Percentiles rank a stretch among this genome's conserved stretches.
These are phyloP conservation scores for Trichoderma sp. DNA, from an alignment of 2,329 filamentous ascomycete genomes.

Conservation along the genomic window DNA sequence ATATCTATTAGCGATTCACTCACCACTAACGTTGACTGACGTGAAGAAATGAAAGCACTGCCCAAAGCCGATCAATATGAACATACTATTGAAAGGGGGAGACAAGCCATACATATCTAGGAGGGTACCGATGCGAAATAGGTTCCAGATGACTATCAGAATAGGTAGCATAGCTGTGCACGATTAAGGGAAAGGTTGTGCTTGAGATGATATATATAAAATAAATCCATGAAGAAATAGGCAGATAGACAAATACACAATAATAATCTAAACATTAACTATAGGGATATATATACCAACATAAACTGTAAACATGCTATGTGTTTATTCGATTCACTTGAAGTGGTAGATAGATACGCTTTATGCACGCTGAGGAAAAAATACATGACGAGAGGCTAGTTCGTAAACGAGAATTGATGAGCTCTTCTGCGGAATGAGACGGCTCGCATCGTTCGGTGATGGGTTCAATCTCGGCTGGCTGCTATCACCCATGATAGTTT, in stretches of 20 bases:
- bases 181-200: neutral
- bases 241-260: neutral
- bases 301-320: neutral
- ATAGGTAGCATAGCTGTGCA: neutral
- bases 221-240: neutral
- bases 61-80: neutral
- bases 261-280: neutral
- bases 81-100: neutral
- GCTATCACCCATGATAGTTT: neutral
- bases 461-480: neutral
- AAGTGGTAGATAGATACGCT: neutral
- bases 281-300: slow-evolving; percentile 6
- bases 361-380: neutral
- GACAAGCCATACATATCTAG: neutral
- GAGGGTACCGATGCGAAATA: too few species aligned
- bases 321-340: neutral
- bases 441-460: neutral
- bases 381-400: neutral
- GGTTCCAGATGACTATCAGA: too few species aligned
- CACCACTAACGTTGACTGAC: neutral
- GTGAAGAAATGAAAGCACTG: neutral
- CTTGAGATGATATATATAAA: too few species aligned
- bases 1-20: neutral
- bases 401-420: neutral
- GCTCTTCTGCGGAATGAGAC: neutral